A percentile compares a stretch with the other conserved stretches of the same genome.
phyloP scores from a whole-genome alignment of 495 filamentous ascomycete genomes.

The Patellaria atrata region DNA sequence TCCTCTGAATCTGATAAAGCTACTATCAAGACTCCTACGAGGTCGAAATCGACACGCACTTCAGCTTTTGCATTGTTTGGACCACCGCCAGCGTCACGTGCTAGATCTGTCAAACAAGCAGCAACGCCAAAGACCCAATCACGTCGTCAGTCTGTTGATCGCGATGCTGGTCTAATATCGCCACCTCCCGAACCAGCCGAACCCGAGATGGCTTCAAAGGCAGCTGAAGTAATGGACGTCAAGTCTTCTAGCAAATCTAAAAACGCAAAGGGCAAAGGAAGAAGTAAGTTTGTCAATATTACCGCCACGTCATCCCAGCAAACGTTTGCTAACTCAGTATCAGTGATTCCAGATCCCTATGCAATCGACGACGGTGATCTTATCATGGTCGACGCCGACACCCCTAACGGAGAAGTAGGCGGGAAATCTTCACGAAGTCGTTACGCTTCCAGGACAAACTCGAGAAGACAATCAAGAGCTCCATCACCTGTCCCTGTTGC shows the following conservation, averaged over 20 bases:
- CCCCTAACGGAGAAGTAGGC: no score
- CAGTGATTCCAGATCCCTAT: slow-evolving; percentile 42
- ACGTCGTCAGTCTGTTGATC: slow-evolving; percentile 35
- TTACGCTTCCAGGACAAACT: no score
- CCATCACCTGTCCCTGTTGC: slow-evolving; percentile 14
- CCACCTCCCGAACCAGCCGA: slow-evolving; percentile 40
- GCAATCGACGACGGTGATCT: slow-evolving; percentile 44
- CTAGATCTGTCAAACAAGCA: slow-evolving; percentile 35
- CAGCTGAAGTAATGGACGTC: slow-evolving; percentile 46
- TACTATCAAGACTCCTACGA: slow-evolving; percentile 29
- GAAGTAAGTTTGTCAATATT: no score
- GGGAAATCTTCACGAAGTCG: no score
- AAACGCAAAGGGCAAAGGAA: slow-evolving; percentile 23
- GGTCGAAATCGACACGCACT: slow-evolving; percentile 29
- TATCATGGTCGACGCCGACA: slow-evolving; percentile 39
- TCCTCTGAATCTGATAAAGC: slow-evolving; percentile 43
- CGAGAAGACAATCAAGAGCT: slow-evolving; percentile 19
- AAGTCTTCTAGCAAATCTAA: slow-evolving; percentile 21
- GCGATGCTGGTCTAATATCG: slow-evolving; percentile 36
- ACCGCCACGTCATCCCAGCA: no score
- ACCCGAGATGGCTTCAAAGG: slow-evolving; percentile 36
- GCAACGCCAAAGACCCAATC: slow-evolving; percentile 21
- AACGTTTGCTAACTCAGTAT: no score
- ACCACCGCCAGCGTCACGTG: slow-evolving; percentile 34
- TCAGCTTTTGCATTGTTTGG: slow-evolving; percentile 40